Evolutionary conservation across 495 filamentous ascomycete species (phyloP).

Genomic region (Penicillium parvum): DNA sequence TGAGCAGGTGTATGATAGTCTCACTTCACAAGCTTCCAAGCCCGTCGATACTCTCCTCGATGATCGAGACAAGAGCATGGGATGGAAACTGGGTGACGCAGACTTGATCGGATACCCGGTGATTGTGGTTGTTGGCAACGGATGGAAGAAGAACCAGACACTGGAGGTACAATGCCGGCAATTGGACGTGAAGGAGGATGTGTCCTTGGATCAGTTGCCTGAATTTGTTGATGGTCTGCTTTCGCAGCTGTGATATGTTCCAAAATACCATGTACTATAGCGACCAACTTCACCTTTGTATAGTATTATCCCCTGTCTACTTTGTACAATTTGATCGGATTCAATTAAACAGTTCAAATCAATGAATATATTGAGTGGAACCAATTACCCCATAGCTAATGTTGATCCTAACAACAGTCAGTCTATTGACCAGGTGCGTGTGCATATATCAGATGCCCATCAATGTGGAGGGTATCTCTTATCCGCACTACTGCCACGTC

Average conservation of each 20-base stretch:
- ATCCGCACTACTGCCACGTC: constrained; percentile 13
- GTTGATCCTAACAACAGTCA: background rate
- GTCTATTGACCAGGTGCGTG: background rate
- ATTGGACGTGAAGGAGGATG: constrained; percentile 45
- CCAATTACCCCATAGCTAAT: background rate
- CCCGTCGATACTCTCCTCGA: constrained; percentile 66
- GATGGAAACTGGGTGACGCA: constrained; percentile 85
- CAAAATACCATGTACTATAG: background rate
- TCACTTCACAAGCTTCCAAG: constrained; percentile 27
- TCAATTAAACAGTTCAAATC: too few species aligned
- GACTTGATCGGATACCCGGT: constrained; percentile 86
- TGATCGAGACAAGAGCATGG: constrained; percentile 64
- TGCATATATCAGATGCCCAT: background rate
- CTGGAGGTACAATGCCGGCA: constrained; percentile 78
- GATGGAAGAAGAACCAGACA: constrained; percentile 58
- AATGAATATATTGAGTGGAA: too few species aligned
- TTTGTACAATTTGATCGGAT: too few species aligned
- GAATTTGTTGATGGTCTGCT: constrained; percentile 40
- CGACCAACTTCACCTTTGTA: background rate
- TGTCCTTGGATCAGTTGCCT: constrained; percentile 36
- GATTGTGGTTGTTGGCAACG: constrained; percentile 69
- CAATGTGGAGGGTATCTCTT: background rate
- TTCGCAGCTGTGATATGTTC: constrained; percentile 29
- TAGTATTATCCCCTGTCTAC: background rate
- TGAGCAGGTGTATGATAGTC: constrained; percentile 57